Base-by-base conservation (phyloP, 495 filamentous ascomycete species). In the Hypoxylon rickii region DNA sequence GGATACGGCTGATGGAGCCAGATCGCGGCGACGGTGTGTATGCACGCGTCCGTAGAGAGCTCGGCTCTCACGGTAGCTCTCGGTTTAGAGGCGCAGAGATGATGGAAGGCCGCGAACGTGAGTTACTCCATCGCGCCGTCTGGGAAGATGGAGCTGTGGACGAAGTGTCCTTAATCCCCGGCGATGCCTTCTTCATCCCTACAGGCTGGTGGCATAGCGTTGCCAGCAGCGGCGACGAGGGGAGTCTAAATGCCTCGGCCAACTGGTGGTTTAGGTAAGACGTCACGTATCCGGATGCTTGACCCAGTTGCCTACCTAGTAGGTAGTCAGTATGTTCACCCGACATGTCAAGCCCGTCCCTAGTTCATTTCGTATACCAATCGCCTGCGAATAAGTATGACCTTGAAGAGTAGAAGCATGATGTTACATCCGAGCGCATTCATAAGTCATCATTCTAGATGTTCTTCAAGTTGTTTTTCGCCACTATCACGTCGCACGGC, bases 181-280 rank as follows among this genome's bases (percentile, higher is more conserved):
- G 88, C 0, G 92, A 97, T 76, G 84, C 78, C 0, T 51, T 97
- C 36, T 97, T 93, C 67, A 92, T 98, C 48, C 94, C 93, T 0
- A 84, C 82, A 53, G 90, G 90, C 10, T 98, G 92, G 91, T 98
- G 94, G 94, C 94, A 98, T 79, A 91, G 89, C 66, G 84, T 98
- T 43, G 87, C 83, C 63, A 90, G 92, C 16, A 62, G 83, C 44
- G 61, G 48, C 17, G 17, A 12, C 4, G 36, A 63, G 10, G 57
- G 72, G 0, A 34, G 37, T 18, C 61, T 72, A 63, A 71, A 82
- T 61, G 58, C 44, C 20, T 71, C 89, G 70, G 87, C 87, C 31
- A 97, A 97, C 71, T 97, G 93, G 93, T 97, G 92, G 92, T 97
- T 96, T 15, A 67, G 76, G 17, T 79, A 51, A 65, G 7, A 12